Evolutionary conservation across 1,139 yeast species (phyloP), one percentile per base, ranked within the genome.

Genomic region (Taphrina confusa): DNA sequence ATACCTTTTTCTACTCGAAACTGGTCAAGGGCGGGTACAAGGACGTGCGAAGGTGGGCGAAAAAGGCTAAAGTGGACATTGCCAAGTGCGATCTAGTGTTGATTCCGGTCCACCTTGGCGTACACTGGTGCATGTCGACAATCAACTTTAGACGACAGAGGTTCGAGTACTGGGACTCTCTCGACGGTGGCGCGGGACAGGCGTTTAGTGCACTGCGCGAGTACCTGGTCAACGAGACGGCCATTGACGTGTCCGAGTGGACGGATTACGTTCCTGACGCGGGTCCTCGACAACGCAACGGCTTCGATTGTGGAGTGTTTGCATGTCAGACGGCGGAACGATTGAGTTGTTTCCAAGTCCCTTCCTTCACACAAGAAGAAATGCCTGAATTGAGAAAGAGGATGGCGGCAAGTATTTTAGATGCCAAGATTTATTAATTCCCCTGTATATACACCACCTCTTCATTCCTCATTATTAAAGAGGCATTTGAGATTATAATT

Each of bases 301-400:
- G 97, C 0, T 87, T 72, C 66, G 99, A 94, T 71, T 94, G 99
- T 74, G 99, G 99, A 1, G 95, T 92, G 0, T 92, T 91, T 69
- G 82, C 95, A 6, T 87, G 97, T 71, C 81, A 89, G 61, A 85
- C 86, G 62, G 88, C 89, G 0, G 80, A 82, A 58, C 84, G 79
- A 54, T 68, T 87, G 47, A 76, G 88, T 16, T 71, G 81, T 60
- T 74, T 74, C 9, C 70, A 72, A 34, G 75, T 76, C 0, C 73
- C 87, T 50, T 70, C 72, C 2, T 92, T 83, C 68, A 72, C 80
- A 18, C 94, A 87, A 67, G 74, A 76, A 5, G 96, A 90, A 68
- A 90, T 92, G 83, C 77, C 77, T 14, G 70, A 73, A 2, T 76
- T 92, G 64, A 77, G 98, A 65, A 74, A 84, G 51, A 78, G 85